A percentile compares a stretch with the other conserved stretches of the same genome.
These are phyloP conservation scores for Pyropia haitanensis DNA, from an alignment of 23 red algal species.

Conservation along the genomic window DNA sequence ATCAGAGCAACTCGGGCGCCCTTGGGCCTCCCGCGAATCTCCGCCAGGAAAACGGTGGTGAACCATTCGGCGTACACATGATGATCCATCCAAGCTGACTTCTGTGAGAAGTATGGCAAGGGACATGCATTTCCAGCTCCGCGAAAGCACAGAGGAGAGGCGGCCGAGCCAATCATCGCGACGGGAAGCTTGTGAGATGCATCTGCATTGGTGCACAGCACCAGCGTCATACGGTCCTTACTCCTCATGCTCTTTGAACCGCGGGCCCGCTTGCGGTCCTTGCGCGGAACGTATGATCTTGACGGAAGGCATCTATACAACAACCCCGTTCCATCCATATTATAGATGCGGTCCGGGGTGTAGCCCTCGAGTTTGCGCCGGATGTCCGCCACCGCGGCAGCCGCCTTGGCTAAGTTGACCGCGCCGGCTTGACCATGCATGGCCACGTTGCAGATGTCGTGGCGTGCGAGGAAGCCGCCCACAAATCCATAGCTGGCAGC, in stretches of 20 bases:
- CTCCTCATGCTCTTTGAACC: constrained; percentile 15
- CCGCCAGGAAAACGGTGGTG: neutral
- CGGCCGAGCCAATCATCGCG: neutral
- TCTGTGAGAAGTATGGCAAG: neutral
- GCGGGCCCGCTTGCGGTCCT: neutral
- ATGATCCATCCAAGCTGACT: neutral
- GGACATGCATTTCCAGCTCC: neutral
- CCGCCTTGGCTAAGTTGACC: too few species aligned
- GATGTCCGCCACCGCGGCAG: too few species aligned
- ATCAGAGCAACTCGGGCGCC: neutral
- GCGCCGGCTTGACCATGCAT: too few species aligned
- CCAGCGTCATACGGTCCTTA: constrained; percentile 9
- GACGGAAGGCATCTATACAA: constrained; percentile 6
- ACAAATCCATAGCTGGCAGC: too few species aligned
- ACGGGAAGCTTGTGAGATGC: neutral
- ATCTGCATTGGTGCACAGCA: constrained; percentile 2
- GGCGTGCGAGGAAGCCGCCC: too few species aligned
- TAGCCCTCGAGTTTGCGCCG: too few species aligned
- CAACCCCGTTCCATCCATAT: constrained; percentile 25
- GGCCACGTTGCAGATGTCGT: too few species aligned
- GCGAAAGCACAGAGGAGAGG: neutral
- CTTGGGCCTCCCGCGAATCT: neutral
- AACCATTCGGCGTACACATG: neutral
- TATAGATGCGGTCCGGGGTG: constrained; percentile 7
- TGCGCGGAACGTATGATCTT: constrained; percentile 1